Conservation (phyloP, 495 filamentous ascomycete genomes). For the Daldinia caldariorum region DNA sequence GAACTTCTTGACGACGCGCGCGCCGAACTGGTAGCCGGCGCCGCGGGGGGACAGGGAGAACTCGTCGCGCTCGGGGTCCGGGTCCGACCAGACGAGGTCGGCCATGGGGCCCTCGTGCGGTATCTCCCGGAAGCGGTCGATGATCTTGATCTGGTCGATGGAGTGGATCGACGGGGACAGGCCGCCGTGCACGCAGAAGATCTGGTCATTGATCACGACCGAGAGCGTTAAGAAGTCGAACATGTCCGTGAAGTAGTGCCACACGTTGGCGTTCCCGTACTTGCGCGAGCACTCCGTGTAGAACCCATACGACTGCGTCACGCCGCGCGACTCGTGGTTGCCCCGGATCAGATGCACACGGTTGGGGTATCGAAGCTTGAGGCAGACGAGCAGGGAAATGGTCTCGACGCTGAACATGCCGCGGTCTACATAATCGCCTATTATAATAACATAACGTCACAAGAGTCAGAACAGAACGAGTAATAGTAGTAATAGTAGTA, state of each 20-base stretch:
- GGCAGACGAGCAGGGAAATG: conserved; percentile 92
- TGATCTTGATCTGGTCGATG: conserved; percentile 99
- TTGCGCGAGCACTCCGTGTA: conserved; percentile 98
- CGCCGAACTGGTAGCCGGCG: conserved; percentile 96
- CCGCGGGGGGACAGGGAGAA: conserved; percentile 94
- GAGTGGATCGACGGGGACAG: conserved; percentile 96
- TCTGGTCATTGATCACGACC: conserved; percentile 97
- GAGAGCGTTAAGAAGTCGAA: conserved; percentile 97
- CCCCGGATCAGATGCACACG: conserved; percentile 93
- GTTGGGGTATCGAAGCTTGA: conserved; percentile 92
- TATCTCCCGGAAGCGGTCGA: conserved; percentile 97
- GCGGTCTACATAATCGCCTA: conserved; percentile 96
- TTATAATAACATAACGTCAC: neutral
- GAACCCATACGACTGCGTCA: conserved; percentile 98
- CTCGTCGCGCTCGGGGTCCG: conserved; percentile 93
- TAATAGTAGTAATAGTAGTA: too few relatives aligned
- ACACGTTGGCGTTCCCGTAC: conserved; percentile 97
- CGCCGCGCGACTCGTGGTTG: conserved; percentile 96
- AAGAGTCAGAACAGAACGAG: neutral
- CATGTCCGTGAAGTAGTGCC: conserved; percentile 99
- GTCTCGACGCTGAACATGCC: conserved; percentile 97
- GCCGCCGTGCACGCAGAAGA: conserved; percentile 97
- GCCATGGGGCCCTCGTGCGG: conserved; percentile 99
- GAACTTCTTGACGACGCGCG: conserved; percentile 97
- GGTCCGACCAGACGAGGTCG: conserved; percentile 98